Percentiles rank a stretch among this genome's conserved stretches.
Evolutionary conservation across 768 basidiomycete species (phyloP).

Genomic region (Flagelloscypha sp.): DNA sequence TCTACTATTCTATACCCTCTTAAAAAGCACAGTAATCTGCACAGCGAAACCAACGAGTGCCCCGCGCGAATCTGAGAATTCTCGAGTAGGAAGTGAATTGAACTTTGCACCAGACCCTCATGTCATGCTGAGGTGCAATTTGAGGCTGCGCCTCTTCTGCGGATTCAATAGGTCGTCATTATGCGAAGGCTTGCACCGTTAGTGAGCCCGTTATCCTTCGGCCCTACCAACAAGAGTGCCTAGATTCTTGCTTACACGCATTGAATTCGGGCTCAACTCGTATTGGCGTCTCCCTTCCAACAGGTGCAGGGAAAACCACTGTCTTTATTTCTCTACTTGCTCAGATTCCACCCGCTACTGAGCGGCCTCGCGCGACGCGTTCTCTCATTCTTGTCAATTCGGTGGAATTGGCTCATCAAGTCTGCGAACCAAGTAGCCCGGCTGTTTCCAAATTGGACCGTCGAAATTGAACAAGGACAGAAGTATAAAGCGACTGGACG

Average conservation of each 20-base stretch:
- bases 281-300: constrained; percentile 70
- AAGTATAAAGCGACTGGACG: constrained; percentile 66
- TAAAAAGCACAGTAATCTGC: constrained; percentile 27
- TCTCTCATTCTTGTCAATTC: constrained; percentile 85
- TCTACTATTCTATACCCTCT: constrained; percentile 34
- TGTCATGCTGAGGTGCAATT: no score
- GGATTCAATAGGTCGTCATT: no score
- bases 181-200: no score
- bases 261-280: constrained; percentile 58
- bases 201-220: constrained; percentile 46
- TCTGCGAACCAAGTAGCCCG: constrained; percentile 63
- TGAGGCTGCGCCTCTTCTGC: no score
- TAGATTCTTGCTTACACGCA: constrained; percentile 69
- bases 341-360: constrained; percentile 40
- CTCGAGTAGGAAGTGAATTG: no score
- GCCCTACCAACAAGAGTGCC: constrained; percentile 84
- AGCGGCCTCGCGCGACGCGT: constrained; percentile 37
- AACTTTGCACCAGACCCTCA: no score
- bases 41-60: no score
- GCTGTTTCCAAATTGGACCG: constrained; percentile 62
- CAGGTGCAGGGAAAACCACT: constrained; percentile 84
- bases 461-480: constrained; percentile 88
- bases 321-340: constrained; percentile 82
- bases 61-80: no score
- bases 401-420: constrained; percentile 82